Percentiles rank a stretch among this genome's conserved stretches.
These are phyloP conservation scores for Tripterygium wilfordii DNA, from an alignment of 177 flowering plant species.

Conservation along the genomic window DNA sequence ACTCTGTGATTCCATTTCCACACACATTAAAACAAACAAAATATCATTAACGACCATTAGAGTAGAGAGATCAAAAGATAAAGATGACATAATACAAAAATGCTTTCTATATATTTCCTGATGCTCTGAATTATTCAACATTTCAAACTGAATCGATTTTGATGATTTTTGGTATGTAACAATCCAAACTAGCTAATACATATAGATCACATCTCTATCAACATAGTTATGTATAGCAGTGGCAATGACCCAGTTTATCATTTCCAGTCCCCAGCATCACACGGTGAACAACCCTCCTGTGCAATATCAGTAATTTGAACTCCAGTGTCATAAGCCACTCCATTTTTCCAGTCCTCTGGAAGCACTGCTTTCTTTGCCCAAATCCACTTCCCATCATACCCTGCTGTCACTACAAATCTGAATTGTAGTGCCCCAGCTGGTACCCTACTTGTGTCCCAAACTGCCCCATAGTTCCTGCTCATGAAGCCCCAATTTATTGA, in stretches of 20 bases:
- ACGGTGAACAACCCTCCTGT: conserved; percentile 55
- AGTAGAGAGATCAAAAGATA: too few relatives aligned
- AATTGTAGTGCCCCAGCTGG: conserved; percentile 68
- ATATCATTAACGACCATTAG: too few relatives aligned
- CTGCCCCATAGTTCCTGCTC: conserved; percentile 62
- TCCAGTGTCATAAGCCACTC: conserved; percentile 46
- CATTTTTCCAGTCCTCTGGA: conserved; percentile 68
- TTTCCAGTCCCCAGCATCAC: conserved; percentile 39
- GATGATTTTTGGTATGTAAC: too few relatives aligned
- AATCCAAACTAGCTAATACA: too few relatives aligned
- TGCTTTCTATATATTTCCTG: too few relatives aligned
- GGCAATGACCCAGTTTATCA: background rate
- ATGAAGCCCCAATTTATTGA: conserved; percentile 36
- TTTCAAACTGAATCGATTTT: too few relatives aligned
- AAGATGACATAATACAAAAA: too few relatives aligned
- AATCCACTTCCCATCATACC: conserved; percentile 55
- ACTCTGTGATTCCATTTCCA: too few relatives aligned
- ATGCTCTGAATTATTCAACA: too few relatives aligned
- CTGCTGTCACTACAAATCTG: conserved; percentile 60
- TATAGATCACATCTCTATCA: background rate
- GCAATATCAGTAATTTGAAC: conserved; percentile 63
- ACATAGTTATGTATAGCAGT: background rate
- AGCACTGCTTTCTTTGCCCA: conserved; percentile 58
- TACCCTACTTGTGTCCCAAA: conserved; percentile 70
- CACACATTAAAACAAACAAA: too few relatives aligned